Evolutionary conservation across 331 rosid genomes (phyloP).

Genomic region (Rhamnella rubrinervis): DNA sequence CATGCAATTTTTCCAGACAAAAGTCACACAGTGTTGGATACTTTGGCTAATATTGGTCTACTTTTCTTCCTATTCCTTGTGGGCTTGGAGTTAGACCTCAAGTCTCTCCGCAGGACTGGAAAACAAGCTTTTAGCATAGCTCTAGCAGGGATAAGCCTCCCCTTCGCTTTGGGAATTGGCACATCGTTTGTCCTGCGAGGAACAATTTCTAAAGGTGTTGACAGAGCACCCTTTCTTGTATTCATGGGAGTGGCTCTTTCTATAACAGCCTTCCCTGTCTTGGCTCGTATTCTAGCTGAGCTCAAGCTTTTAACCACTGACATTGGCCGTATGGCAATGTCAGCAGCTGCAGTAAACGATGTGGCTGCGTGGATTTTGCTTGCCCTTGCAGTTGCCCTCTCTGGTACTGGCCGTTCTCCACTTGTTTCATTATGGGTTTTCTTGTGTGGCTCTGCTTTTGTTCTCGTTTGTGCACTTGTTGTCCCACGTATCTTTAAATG

Average conservation of each 20-base stretch:
- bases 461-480: slow-evolving; percentile 25
- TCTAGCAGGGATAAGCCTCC: slow-evolving; percentile 54
- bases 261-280: slow-evolving; percentile 65
- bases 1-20: slow-evolving; percentile 42
- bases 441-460: slow-evolving; percentile 39
- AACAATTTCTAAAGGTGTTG: slow-evolving; percentile 51
- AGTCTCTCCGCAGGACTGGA: slow-evolving; percentile 53
- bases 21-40: slow-evolving; percentile 62
- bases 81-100: slow-evolving; percentile 57
- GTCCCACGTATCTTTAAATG: slow-evolving; percentile 42
- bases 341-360: slow-evolving; percentile 76
- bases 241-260: slow-evolving; percentile 80
- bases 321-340: slow-evolving; percentile 65
- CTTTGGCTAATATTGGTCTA: slow-evolving; percentile 66
- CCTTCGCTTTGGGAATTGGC: slow-evolving; percentile 59
- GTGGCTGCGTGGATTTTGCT: slow-evolving; percentile 71
- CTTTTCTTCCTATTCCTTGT: slow-evolving; percentile 64
- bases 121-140: slow-evolving; percentile 57
- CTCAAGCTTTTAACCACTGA: slow-evolving; percentile 63
- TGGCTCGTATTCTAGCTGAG: slow-evolving; percentile 71
- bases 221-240: slow-evolving; percentile 50
- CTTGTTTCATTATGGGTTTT: slow-evolving; percentile 57
- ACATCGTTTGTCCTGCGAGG: slow-evolving; percentile 43
- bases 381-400: slow-evolving; percentile 70
- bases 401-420: slow-evolving; percentile 44